Base-by-base conservation (phyloP, 148 eudicot genomes). In the Cornus controversa region DNA sequence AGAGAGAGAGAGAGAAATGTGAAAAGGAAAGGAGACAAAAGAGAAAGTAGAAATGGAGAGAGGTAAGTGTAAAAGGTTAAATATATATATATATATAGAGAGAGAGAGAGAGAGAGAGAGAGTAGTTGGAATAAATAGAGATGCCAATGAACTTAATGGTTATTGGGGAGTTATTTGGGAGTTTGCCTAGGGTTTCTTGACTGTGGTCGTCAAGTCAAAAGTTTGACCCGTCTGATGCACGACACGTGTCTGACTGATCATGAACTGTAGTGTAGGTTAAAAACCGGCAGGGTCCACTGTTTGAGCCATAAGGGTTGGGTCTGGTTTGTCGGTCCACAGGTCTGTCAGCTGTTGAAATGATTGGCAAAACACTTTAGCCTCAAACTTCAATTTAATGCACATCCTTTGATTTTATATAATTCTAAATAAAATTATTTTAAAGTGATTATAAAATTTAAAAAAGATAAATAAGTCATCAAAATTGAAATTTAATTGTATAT, bases 161-260 rank as follows among this genome's bases (percentile, higher is more conserved):
- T 31, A 31, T 31, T 20, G 34, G 54, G 37, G 11, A n/a, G 54
- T 68, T 10, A n/a, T 31, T 64, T 76, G 25, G 34, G 36, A 63
- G 64, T 45, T 62, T 29, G 14, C 13, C 11, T 26, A 45, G 22
- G 20, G 15, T 28, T 31, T 58, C 0, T 69, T 72, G 76, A 78
- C 78, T 67, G 50, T 66, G 72, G 79, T 79, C 79, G 74, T 69
- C 78, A 73, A 76, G 86, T 80, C 78, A 78, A 83, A 67, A 42
- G 40, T 27, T 24, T 34, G 45, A 75, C 73, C 82, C 86, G 58
- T 76, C 34, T 66, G 83, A 80, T 84, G 50, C 26, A 73, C 74
- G 86, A 70, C 86, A 84, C 86, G 83, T 84, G 86, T 70, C 78
- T n/a, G 45, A 36, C 37, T 25, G 11, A 54, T 23, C 24, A 18